These are phyloP conservation scores for Suillus americanus DNA, from an alignment of 768 basidiomycete species.

Conservation along the genomic window DNA sequence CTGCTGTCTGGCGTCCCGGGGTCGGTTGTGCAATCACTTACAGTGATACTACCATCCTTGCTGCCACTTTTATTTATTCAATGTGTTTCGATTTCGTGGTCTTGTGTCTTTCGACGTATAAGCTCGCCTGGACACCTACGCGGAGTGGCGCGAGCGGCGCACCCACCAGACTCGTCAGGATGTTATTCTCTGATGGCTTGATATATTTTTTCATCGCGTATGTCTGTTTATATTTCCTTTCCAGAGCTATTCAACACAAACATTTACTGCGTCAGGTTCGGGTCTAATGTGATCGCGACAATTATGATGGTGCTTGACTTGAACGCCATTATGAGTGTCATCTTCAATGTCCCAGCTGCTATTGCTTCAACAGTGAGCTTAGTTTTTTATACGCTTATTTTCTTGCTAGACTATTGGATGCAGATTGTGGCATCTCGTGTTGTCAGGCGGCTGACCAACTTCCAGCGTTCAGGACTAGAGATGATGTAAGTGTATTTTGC, in stretches of 20 bases:
- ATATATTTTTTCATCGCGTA: constrained; percentile 78
- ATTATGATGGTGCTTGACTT: constrained; percentile 66
- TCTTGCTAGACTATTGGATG: background rate
- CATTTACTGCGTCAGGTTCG: constrained; percentile 28
- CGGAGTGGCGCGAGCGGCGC: constrained; percentile 21
- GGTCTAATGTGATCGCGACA: constrained; percentile 42
- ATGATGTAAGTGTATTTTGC: constrained; percentile 24
- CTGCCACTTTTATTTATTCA: constrained; percentile 73
- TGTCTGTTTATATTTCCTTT: constrained; percentile 33
- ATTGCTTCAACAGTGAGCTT: constrained; percentile 48
- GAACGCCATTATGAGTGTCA: constrained; percentile 65
- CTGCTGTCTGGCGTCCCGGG: constrained; percentile 51
- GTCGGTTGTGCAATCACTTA: constrained; percentile 53
- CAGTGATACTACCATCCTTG: constrained; percentile 63
- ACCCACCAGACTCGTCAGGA: constrained; percentile 49
- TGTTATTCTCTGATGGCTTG: constrained; percentile 72
- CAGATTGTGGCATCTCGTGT: constrained; percentile 62
- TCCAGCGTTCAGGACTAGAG: constrained; percentile 28
- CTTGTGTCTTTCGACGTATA: constrained; percentile 58
- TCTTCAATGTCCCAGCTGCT: constrained; percentile 67
- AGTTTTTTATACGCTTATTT: background rate
- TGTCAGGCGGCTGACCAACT: constrained; percentile 59
- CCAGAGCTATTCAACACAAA: background rate
- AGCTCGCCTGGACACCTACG: constrained; percentile 39
- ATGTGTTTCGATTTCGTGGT: constrained; percentile 73